A percentile compares a stretch with the other conserved stretches of the same genome.
Conservation (phyloP, 805 yeast species). For the Saitoella complicata region DNA sequence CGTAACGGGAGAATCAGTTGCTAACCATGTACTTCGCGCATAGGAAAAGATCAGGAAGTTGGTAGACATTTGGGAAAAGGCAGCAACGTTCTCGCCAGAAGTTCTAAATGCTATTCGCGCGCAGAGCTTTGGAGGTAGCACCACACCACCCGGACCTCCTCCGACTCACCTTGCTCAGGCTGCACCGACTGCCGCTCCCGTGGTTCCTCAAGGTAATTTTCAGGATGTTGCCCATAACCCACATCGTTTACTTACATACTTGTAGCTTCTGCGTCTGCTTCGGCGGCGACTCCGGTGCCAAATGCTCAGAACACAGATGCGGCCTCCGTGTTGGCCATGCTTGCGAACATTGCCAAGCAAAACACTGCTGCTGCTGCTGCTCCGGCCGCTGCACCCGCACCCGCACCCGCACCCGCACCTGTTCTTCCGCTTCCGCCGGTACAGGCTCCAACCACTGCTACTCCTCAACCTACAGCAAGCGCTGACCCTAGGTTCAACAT, state of each 20-base stretch:
- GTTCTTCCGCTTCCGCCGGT: slow-evolving; percentile 1
- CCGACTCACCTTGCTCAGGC: background rate
- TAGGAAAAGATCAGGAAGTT: slow-evolving; percentile 62
- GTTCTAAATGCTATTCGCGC: slow-evolving; percentile 36
- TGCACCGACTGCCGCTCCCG: background rate
- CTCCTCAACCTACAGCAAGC: slow-evolving; percentile 1
- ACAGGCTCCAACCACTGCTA: background rate
- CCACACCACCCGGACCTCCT: too few relatives aligned
- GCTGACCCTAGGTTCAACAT: slow-evolving; percentile 6
- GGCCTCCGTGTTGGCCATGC: slow-evolving; percentile 49
- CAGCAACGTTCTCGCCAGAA: slow-evolving; percentile 53
- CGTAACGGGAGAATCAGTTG: background rate
- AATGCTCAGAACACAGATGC: slow-evolving; percentile 19
- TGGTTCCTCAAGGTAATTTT: too few relatives aligned
- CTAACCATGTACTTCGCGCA: background rate
- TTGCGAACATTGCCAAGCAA: slow-evolving; percentile 43
- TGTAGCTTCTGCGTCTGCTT: too few relatives aligned
- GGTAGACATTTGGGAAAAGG: slow-evolving; percentile 83
- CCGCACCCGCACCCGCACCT: slow-evolving; percentile 13
- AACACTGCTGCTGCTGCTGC: slow-evolving; percentile 16
- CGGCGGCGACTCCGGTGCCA: too few relatives aligned
- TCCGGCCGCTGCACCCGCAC: slow-evolving; percentile 10
- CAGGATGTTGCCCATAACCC: too few relatives aligned
- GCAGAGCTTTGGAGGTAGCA: background rate
- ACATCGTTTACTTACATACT: too few relatives aligned